phyloP scores from a whole-genome alignment of 148 eudicot genomes.

The Vaccinium macrocarpon region DNA sequence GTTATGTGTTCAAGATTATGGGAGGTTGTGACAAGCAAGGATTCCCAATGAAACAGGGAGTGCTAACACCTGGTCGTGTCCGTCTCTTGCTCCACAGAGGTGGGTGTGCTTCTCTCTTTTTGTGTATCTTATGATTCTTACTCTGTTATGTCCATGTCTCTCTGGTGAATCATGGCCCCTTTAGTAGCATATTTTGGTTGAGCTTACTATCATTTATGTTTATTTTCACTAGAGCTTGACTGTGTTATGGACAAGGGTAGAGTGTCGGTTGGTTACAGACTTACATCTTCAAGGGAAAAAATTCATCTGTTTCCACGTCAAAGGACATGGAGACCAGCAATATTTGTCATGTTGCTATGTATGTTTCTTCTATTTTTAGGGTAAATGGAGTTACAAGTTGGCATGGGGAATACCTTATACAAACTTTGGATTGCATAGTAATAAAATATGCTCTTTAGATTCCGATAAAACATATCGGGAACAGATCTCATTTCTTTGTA shows the following conservation, averaged over 20 bases:
- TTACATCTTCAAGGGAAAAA: no score
- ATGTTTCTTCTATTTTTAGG: no score
- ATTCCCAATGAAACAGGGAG: conserved; percentile 32
- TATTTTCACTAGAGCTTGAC: neutral
- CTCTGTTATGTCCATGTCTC: neutral
- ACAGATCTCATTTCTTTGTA: neutral
- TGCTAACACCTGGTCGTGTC: conserved; percentile 26
- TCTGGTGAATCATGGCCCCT: no score
- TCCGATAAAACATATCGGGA: neutral
- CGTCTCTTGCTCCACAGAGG: conserved; percentile 25
- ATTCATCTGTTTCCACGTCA: no score
- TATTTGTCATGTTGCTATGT: neutral
- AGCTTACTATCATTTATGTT: no score
- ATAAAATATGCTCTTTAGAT: neutral
- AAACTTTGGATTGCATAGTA: no score
- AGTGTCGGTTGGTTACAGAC: no score
- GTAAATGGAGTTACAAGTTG: neutral
- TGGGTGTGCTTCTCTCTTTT: neutral
- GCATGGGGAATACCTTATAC: no score
- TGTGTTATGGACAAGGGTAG: neutral
- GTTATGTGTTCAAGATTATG: conserved; percentile 29
- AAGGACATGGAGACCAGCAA: no score
- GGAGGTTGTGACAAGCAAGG: conserved; percentile 35
- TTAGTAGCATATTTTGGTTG: no score
- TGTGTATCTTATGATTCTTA: no score